A percentile compares a stretch with the other conserved stretches of the same genome.
Evolutionary conservation across 2,329 filamentous ascomycete genomes (phyloP).

Genomic region (Chaetomiaceae sp.): DNA sequence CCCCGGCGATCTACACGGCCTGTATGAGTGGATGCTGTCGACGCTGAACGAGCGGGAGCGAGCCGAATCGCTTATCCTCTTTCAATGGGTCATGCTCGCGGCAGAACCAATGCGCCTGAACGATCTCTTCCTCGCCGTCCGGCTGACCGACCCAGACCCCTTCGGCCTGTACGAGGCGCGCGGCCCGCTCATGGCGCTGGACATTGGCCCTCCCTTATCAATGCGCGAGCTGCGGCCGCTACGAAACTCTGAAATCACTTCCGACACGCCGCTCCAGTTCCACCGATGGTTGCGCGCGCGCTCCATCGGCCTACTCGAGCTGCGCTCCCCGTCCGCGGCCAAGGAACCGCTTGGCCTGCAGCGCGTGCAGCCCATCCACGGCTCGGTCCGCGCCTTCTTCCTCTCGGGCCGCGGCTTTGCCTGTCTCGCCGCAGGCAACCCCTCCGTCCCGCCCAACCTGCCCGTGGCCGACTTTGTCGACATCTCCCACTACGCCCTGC

Average conservation of each 20-base stretch:
- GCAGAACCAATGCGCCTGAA: constrained; percentile 30
- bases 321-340: constrained; percentile 19
- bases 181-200: constrained; percentile 21
- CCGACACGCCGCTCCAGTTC: constrained; percentile 27
- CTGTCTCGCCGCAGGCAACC: constrained; percentile 19
- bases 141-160: constrained; percentile 23
- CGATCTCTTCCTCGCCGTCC: constrained; percentile 28
- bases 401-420: constrained; percentile 29
- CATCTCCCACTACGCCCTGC: constrained; percentile 27
- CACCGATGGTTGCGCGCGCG: constrained; percentile 28
- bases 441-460: constrained; percentile 10
- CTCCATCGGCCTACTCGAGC: constrained; percentile 30
- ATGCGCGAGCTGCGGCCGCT: constrained; percentile 24
- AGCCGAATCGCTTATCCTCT: constrained; percentile 27
- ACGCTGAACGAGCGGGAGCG: constrained; percentile 27
- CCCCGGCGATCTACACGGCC: constrained; percentile 28
- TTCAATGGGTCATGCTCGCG: constrained; percentile 32
- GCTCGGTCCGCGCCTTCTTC: constrained; percentile 30
- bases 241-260: constrained; percentile 24
- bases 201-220: constrained; percentile 24
- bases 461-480: constrained; percentile 24
- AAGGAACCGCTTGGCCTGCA: constrained; percentile 27
- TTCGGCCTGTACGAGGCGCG: constrained; percentile 13
- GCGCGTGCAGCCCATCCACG: constrained; percentile 28
- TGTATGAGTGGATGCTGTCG: constrained; percentile 33